A percentile compares a stretch with the other conserved stretches of the same genome.
These are phyloP conservation scores for Mycena kentingensis DNA, from an alignment of 768 basidiomycete genomes.

Conservation along the genomic window DNA sequence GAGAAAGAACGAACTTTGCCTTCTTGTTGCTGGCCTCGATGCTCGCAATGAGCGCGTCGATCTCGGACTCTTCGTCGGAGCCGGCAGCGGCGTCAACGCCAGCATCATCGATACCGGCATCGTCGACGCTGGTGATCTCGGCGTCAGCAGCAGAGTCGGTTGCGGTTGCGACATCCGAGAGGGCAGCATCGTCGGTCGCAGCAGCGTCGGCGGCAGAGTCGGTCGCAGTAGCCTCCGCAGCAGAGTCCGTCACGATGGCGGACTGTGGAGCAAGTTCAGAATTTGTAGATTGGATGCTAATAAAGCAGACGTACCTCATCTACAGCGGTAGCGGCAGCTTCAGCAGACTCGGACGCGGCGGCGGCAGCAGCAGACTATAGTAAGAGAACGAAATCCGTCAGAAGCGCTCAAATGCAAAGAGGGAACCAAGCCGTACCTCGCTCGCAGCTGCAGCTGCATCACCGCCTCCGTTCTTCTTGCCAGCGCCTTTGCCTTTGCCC, in stretches of 20 bases:
- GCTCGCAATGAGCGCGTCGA: not conserved
- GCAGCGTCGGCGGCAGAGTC: not conserved
- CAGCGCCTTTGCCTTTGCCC: not conserved
- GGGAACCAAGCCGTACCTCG: not conserved
- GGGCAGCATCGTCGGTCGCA: slow-evolving; percentile 1
- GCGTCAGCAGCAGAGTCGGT: not conserved
- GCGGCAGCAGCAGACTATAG: no score
- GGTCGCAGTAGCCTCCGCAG: not conserved
- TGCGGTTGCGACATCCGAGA: not conserved
- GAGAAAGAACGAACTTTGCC: no score
- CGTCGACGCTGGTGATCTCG: not conserved
- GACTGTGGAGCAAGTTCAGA: not conserved
- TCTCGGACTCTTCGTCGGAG: not conserved
- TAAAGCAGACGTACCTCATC: no score
- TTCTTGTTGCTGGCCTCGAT: not conserved
- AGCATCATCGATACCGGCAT: not conserved
- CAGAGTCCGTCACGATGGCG: not conserved
- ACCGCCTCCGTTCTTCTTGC: not conserved
- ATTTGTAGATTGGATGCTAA: no score
- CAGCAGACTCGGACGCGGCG: no score
- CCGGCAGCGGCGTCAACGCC: not conserved
- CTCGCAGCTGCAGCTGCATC: not conserved
- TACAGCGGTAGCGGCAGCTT: no score
- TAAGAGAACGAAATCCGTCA: no score
- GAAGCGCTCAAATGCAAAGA: not conserved